Evolutionary conservation across 2,329 filamentous ascomycete genomes (phyloP), one percentile per base, ranked within the genome.

Genomic region (Ophiostoma australiae): DNA sequence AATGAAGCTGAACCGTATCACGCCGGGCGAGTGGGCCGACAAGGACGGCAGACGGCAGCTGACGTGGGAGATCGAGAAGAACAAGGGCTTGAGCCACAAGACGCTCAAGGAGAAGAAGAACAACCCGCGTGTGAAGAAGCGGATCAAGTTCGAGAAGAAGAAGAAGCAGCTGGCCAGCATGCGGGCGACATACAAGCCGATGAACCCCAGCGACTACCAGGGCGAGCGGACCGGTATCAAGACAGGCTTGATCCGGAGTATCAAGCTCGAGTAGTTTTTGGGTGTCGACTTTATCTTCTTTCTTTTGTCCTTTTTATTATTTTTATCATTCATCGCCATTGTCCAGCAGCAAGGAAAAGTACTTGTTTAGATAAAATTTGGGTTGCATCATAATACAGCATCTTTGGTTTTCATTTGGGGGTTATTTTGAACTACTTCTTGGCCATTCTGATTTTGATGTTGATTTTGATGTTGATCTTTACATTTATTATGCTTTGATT

Each of bases 121-220:
- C 74, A 99, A 99, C 82, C 94, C 95, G 48, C 86, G 95, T 79
- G 94, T 98, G 75, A 99, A 98, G 90, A 98, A 97, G 90, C 89
- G 93, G 81, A 93, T 93, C 88, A 93, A 93, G 88, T 99, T 89
- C 80, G 93, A 96, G 78, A 91, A 93, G 80, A 97, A 97, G 86
- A 91, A 94, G 87, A 98, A 97, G 91, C 97, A 98, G 86, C 82
- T 98, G 78, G 89, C 88, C 77, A 94, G 91, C 78, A 92, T 94
- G 84, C 92, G 91, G 83, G 87, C 91, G 10, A 85, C 92, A 17
- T 98, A 94, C 83, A 92, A 93, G 81, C 92, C 92, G 73, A 89
- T 96, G 82, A 89, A 91, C 76, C 88, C 87, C 77, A 91, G 93
- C 77, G 91, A 93, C 70, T 99, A 99, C 83, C 88, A 88, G 75